Evolutionary conservation across 306 rosid genomes (phyloP).

Genomic region (Ormosia semicastrata): DNA sequence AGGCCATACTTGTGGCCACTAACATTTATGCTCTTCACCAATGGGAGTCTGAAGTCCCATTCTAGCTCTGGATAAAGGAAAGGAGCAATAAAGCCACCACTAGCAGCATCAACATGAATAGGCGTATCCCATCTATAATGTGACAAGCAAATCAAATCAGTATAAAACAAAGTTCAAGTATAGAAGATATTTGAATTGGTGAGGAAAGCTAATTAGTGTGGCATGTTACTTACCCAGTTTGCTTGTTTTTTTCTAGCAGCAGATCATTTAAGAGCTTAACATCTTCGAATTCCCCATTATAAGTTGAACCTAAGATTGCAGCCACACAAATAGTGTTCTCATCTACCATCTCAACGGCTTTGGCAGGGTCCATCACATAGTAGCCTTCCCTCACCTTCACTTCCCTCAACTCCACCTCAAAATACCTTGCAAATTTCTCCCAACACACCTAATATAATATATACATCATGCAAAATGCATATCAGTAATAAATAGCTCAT

Average conservation of each 20-base stretch:
- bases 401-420: constrained; percentile 74
- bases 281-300: constrained; percentile 79
- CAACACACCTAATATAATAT: constrained; percentile 55
- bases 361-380: constrained; percentile 77
- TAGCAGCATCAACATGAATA: constrained; percentile 84
- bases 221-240: constrained; percentile 44
- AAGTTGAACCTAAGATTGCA: constrained; percentile 80
- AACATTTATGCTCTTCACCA: constrained; percentile 86
- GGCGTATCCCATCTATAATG: constrained; percentile 67
- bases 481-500: background rate
- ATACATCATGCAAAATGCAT: background rate
- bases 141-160: background rate
- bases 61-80: constrained; percentile 74
- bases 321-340: constrained; percentile 86
- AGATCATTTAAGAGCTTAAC: constrained; percentile 73
- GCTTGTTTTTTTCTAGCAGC: constrained; percentile 52
- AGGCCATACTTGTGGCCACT: constrained; percentile 87
- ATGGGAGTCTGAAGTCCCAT: constrained; percentile 81
- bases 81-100: constrained; percentile 86
- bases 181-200: background rate
- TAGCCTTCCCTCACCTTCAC: constrained; percentile 69
- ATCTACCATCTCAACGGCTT: constrained; percentile 77
- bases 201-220: background rate
- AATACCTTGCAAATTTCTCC: constrained; percentile 78
- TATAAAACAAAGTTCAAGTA: background rate